A percentile compares a stretch with the other conserved stretches of the same genome.
phyloP scores from a whole-genome alignment of 768 basidiomycete genomes.

The Tulasnella sp. region DNA sequence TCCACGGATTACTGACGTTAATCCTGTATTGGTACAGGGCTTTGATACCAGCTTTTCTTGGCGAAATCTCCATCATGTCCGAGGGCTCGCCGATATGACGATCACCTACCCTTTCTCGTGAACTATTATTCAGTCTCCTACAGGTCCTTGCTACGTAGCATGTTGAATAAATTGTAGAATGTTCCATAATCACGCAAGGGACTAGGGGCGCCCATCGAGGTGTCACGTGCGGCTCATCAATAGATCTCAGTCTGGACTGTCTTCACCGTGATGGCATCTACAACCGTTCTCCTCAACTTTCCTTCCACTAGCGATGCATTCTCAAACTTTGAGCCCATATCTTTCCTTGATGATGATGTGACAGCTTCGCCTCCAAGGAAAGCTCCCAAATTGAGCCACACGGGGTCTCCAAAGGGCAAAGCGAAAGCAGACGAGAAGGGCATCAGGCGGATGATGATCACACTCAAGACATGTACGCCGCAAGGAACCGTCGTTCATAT shows the following conservation, averaged over 20 bases:
- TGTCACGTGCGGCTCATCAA: not conserved
- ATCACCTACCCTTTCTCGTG: not conserved
- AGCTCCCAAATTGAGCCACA: not conserved
- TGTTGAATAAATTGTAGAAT: not conserved
- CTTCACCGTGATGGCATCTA: slow-evolving; percentile 2
- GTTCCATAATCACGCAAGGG: not conserved
- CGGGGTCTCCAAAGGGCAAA: not conserved
- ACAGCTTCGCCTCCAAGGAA: slow-evolving; percentile 14
- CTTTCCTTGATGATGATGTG: not conserved
- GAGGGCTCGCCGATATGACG: too few species aligned
- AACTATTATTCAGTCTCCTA: not conserved
- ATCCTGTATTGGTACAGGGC: too few species aligned
- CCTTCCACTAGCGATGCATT: slow-evolving; percentile 6
- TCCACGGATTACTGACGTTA: too few species aligned
- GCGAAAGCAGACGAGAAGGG: not conserved
- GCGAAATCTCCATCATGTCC: too few species aligned
- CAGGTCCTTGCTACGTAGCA: not conserved
- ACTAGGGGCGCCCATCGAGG: not conserved
- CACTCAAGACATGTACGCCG: not conserved
- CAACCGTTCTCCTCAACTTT: not conserved
- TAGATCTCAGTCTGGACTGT: not conserved
- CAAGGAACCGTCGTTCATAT: not conserved
- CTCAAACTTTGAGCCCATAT: not conserved
- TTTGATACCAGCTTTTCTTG: too few species aligned
- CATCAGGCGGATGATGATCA: not conserved